Evolutionary conservation across 148 eudicot species (phyloP).

Genomic region (Nyssa sinensis): DNA sequence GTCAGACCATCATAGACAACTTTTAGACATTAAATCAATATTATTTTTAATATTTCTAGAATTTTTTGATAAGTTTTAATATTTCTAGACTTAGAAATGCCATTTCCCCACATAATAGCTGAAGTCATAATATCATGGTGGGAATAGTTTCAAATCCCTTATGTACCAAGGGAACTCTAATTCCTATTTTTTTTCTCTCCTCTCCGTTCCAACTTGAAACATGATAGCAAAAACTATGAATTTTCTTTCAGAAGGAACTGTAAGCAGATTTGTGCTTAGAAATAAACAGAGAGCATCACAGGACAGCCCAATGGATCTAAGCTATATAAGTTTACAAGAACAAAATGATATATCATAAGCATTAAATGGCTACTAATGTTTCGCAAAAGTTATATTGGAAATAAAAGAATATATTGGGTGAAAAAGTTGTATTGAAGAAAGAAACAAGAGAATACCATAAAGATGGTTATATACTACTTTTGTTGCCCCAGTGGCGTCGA

Average conservation of each 20-base stretch:
- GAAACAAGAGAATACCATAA: slow-evolving; percentile 58
- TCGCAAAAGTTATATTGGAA: background rate
- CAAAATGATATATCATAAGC: background rate
- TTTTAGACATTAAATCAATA: no score
- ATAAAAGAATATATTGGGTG: background rate
- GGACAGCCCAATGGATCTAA: background rate
- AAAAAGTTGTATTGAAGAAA: slow-evolving; percentile 8
- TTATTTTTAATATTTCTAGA: no score
- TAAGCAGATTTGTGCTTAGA: no score
- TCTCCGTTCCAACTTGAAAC: background rate
- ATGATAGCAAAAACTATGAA: background rate
- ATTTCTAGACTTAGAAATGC: no score
- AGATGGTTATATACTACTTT: slow-evolving; percentile 86
- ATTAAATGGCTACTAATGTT: no score
- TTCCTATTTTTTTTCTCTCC: background rate
- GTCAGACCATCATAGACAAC: no score
- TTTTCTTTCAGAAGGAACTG: background rate
- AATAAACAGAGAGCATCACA: no score
- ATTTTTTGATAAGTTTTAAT: no score
- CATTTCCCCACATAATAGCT: no score
- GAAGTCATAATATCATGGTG: no score
- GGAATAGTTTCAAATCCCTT: no score
- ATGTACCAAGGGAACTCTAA: no score
- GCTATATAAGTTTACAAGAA: background rate
- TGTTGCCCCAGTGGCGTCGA: slow-evolving; percentile 70